Base-by-base conservation (phyloP, 352 stramenopile genomes). In the Phytophthora sojae region DNA sequence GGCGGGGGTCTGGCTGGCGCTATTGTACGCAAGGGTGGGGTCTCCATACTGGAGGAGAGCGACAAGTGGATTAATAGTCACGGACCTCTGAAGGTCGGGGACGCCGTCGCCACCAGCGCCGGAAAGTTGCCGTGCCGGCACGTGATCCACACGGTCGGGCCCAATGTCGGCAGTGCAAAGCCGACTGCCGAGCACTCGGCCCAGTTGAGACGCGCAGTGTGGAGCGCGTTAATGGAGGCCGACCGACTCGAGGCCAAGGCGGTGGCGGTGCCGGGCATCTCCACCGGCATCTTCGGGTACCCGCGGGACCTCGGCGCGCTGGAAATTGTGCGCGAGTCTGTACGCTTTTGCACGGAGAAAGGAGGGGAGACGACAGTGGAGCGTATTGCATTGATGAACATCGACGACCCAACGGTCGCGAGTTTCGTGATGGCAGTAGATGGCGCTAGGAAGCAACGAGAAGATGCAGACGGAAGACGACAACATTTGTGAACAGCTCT, bases 71-170 rank as follows among this genome's bases (percentile, higher is more conserved):
- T 86, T 26, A 30, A 67, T 1, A 12, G 37, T 0, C 57, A 88
- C 26, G 61, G 71, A 0, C 5, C 57, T 19, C 23, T 88, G 11
- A 23, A 14, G 5, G 78, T 85, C 7, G 81, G 81, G 3, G 50
- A 73, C 7, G 79, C 76, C 1, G 75, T 85, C 57, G 71, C 68
- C 39, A 89, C 79, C 2, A 51, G 50, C 6, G 64, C 60, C 4
- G 81, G 79, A 0, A 58, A 67, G 4, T 54, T 89, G 17, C 79
- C 76, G 3, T 78, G 74, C 57, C 68, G 66, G 17, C 77, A 74
- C 44, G 81, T 86, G 29, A 82, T 89, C 62, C 81, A 89, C 62
- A 74, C 76, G 2, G 79, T 85, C 0, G 81, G 81, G 0, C 81
- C 81, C 1, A 61, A 73, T 54, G 26, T 89, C 0, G 53, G 63